phyloP scores from a whole-genome alignment of 2,329 filamentous ascomycete species.

The Hypoxylon sp. region DNA sequence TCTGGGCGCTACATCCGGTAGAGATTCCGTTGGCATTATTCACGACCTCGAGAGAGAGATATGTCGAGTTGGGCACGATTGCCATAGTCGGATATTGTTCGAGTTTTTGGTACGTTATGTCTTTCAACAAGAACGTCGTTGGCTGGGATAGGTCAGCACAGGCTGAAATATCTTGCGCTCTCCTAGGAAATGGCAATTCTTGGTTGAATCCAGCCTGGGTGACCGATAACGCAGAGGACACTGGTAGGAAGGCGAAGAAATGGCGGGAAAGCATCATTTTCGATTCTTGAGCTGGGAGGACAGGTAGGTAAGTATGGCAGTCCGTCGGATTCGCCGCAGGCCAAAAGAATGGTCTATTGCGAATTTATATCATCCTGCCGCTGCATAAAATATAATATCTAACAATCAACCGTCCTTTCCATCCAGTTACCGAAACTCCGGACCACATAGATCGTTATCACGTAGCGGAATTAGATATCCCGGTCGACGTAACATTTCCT shows the following conservation, averaged over 20 bases:
- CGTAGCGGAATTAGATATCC: slow-evolving; percentile 26
- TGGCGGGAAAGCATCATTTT: slow-evolving; percentile 10
- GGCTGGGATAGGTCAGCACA: slow-evolving; percentile 31
- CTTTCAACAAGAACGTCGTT: slow-evolving; percentile 34
- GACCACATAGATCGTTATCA: slow-evolving; percentile 8
- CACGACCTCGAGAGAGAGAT: slow-evolving; percentile 38
- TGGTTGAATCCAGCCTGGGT: not conserved
- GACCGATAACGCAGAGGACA: not conserved
- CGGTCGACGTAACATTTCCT: slow-evolving; percentile 29
- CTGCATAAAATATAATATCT: slow-evolving; percentile 23
- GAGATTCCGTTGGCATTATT: slow-evolving; percentile 38
- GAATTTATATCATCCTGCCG: not conserved
- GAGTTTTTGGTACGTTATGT: slow-evolving; percentile 31
- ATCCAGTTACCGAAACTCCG: slow-evolving; percentile 7
- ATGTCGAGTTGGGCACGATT: slow-evolving; percentile 36
- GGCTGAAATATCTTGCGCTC: not conserved
- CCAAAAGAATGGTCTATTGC: not conserved
- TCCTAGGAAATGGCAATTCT: not conserved
- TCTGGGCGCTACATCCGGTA: slow-evolving; percentile 35
- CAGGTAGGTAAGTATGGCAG: not conserved
- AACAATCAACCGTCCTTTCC: slow-evolving; percentile 12
- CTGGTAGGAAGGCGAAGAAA: slow-evolving; percentile 2
- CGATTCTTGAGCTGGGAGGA: not conserved
- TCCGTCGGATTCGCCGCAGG: no score
- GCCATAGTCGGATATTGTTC: slow-evolving; percentile 20